These are phyloP conservation scores for Moesziomyces sp. DNA, from an alignment of 1,284 basidiomycete genomes.

Conservation along the genomic window DNA sequence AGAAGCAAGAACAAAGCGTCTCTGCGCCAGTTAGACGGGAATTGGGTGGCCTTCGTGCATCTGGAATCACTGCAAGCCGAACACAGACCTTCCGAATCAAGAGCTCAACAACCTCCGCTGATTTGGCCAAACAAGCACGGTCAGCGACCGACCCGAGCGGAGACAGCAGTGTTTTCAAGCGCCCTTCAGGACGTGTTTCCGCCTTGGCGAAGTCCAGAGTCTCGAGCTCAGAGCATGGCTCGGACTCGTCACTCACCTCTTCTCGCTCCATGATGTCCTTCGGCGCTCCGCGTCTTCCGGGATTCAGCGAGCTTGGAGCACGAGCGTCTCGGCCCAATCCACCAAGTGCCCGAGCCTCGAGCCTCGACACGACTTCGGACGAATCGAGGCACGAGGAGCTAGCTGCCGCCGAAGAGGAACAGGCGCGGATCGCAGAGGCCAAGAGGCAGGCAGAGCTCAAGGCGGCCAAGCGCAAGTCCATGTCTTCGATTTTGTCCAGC, in stretches of 20 bases:
- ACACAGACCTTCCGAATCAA: conserved; percentile 19
- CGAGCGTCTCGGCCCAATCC: conserved; percentile 4
- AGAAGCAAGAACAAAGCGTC: conserved; percentile 9
- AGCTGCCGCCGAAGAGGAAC: conserved; percentile 29
- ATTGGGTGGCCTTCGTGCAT: conserved; percentile 10
- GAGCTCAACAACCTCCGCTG: conserved; percentile 1
- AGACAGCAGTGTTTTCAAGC: conserved; percentile 32
- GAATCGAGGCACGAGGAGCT: conserved; percentile 19
- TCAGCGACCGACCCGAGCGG: conserved; percentile 24
- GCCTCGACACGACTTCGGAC: conserved; percentile 9
- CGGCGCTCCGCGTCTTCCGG: conserved; percentile 32
- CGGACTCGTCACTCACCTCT: conserved; percentile 1
- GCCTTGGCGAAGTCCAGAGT: conserved; percentile 32
- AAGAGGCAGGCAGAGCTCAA: conserved; percentile 38
- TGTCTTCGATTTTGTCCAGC: conserved; percentile 36
- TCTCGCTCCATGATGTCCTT: conserved; percentile 38
- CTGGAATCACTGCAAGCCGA: conserved; percentile 11
- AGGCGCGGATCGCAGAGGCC: conserved; percentile 24
- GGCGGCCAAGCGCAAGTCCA: conserved; percentile 37
- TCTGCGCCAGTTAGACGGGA: conserved; percentile 14
- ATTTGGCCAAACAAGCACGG: conserved; percentile 15
- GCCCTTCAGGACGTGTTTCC: conserved; percentile 35
- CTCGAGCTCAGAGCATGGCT: conserved; percentile 21
- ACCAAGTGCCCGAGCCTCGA: conserved; percentile 10
- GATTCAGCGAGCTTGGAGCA: conserved; percentile 10